Conservation (phyloP, 2,329 filamentous ascomycete genomes). For the Fusarium luffae region DNA sequence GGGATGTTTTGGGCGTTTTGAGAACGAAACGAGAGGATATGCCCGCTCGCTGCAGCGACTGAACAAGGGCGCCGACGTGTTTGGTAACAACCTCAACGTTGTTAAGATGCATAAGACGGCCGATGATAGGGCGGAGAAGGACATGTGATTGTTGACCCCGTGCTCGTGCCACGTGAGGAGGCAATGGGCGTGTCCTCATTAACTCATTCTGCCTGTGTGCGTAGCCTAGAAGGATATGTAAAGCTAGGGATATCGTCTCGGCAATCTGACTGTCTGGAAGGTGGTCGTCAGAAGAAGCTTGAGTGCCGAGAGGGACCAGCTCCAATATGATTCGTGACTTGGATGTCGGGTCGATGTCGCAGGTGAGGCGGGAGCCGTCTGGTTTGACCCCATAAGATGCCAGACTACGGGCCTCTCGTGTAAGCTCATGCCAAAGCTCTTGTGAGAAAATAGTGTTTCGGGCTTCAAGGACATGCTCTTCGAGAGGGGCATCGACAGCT, state of each 20-base stretch:
- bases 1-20: conserved; percentile 50
- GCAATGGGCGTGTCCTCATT: conserved; percentile 69
- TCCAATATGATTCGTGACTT: conserved; percentile 70
- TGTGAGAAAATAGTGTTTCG: conserved; percentile 83
- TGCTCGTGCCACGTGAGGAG: conserved; percentile 53
- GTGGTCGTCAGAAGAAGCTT: conserved; percentile 47
- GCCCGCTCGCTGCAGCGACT: conserved; percentile 59
- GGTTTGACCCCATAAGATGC: conserved; percentile 76
- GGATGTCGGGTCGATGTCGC: conserved; percentile 63
- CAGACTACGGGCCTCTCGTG: conserved; percentile 80
- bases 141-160: conserved; percentile 57
- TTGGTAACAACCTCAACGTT: conserved; percentile 53
- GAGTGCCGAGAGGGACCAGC: conserved; percentile 68
- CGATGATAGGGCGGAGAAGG: conserved; percentile 64
- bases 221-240: conserved; percentile 81
- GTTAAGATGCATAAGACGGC: conserved; percentile 58
- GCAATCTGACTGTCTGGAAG: conserved; percentile 65
- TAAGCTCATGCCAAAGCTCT: conserved; percentile 91
- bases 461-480: conserved; percentile 77
- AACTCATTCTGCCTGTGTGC: conserved; percentile 81
- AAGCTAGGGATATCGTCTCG: conserved; percentile 71
- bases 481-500: conserved; percentile 65
- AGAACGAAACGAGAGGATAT: conserved; percentile 58
- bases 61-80: conserved; percentile 58
- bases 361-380: conserved; percentile 67